phyloP scores from a whole-genome alignment of 352 stramenopile species.

The Pythium chondricola region DNA sequence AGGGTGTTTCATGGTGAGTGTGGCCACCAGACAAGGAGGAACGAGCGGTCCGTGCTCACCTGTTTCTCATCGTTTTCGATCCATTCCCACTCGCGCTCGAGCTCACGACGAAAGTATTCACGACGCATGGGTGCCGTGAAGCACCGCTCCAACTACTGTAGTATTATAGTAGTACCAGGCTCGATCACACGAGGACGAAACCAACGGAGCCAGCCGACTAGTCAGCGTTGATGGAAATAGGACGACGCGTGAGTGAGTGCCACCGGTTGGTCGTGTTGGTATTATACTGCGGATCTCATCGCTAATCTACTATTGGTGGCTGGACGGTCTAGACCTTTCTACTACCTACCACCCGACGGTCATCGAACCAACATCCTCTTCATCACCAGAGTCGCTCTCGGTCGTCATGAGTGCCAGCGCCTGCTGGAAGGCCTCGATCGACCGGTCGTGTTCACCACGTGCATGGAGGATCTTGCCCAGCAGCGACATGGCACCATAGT shows the following conservation, averaged over 20 bases:
- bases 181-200: too few species aligned
- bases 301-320: too few species aligned
- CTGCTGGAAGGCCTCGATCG: slow-evolving; percentile 71
- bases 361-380: slow-evolving; percentile 72
- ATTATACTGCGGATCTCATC: too few species aligned
- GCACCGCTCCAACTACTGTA: too few species aligned
- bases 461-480: slow-evolving; percentile 81
- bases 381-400: slow-evolving; percentile 55
- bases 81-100: slow-evolving; percentile 56
- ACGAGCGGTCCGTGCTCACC: slow-evolving; percentile 25
- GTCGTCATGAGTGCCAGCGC: slow-evolving; percentile 63
- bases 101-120: slow-evolving; percentile 41
- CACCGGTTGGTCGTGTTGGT: too few species aligned
- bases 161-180: too few species aligned
- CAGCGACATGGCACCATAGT: slow-evolving; percentile 63
- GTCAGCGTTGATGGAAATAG: too few species aligned
- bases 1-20: too few species aligned
- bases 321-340: too few species aligned
- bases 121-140: too few species aligned
- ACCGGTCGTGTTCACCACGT: slow-evolving; percentile 69
- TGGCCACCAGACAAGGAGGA: not conserved
- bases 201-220: too few species aligned
- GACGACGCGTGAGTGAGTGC: too few species aligned
- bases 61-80: slow-evolving; percentile 59
- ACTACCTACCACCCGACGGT: slow-evolving; percentile 62